A percentile compares a stretch with the other conserved stretches of the same genome.
These are phyloP conservation scores for Panaeolus cyanescens DNA, from an alignment of 768 basidiomycete species.

Conservation along the genomic window DNA sequence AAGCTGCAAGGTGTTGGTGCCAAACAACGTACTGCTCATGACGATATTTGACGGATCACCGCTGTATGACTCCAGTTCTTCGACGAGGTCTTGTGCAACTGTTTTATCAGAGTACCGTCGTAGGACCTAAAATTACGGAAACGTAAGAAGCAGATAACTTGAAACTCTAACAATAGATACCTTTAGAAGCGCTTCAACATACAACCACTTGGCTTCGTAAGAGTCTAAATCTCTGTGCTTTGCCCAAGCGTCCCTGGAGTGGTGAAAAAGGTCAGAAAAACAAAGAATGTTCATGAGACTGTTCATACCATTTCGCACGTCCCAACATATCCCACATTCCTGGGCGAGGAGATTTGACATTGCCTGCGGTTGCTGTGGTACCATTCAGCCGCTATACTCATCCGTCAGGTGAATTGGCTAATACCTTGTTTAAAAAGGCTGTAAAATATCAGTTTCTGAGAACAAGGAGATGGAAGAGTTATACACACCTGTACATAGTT, in stretches of 20 bases:
- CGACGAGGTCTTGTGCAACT: conserved; percentile 69
- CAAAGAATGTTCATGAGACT: background rate
- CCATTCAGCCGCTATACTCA: background rate
- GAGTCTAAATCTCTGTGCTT: conserved; percentile 84
- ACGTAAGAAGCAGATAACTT: background rate
- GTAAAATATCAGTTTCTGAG: conserved; percentile 9
- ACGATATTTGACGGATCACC: conserved; percentile 66
- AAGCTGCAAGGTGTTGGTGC: background rate
- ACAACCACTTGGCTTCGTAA: conserved; percentile 84
- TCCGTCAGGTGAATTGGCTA: conserved; percentile 1
- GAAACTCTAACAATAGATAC: conserved; percentile 37
- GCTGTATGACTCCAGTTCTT: conserved; percentile 78
- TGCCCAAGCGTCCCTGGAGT: conserved; percentile 88
- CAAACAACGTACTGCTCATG: conserved; percentile 54
- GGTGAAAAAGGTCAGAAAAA: conserved; percentile 4
- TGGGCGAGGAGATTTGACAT: conserved; percentile 77
- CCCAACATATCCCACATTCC: conserved; percentile 91
- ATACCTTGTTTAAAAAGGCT: conserved; percentile 94
- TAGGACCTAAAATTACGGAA: conserved; percentile 56
- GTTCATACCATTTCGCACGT: conserved; percentile 86
- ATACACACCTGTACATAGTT: conserved; percentile 81
- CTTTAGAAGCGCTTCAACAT: conserved; percentile 87
- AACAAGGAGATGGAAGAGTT: background rate
- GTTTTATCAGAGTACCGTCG: conserved; percentile 85
- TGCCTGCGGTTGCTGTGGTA: conserved; percentile 80